Conservation (phyloP, 2,329 filamentous ascomycete species). For the Zasmidium cellare region DNA sequence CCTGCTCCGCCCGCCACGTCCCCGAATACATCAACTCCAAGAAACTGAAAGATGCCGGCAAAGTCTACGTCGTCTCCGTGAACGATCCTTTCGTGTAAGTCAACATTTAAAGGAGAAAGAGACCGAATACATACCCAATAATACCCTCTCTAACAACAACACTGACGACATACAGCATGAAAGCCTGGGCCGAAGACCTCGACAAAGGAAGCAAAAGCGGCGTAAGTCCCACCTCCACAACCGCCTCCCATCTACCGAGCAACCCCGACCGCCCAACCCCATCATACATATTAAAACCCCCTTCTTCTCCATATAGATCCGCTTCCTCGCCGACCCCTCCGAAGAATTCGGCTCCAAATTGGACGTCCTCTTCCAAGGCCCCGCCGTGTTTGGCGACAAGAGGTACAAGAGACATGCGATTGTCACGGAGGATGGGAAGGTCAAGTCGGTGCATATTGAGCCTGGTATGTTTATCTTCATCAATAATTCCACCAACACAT, state of each 20-base stretch:
- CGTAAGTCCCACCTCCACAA: constrained; percentile 56
- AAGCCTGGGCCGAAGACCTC: constrained; percentile 78
- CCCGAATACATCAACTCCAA: constrained; percentile 83
- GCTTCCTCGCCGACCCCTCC: constrained; percentile 82
- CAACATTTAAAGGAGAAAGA: too few relatives aligned
- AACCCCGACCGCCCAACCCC: too few relatives aligned
- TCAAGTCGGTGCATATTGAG: constrained; percentile 79
- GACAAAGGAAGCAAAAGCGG: constrained; percentile 74
- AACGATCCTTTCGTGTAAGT: constrained; percentile 90
- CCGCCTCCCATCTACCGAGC: not conserved
- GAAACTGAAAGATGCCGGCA: constrained; percentile 74
- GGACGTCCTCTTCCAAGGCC: constrained; percentile 78
- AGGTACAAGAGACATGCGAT: constrained; percentile 88
- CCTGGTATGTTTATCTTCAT: too few relatives aligned
- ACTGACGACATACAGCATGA: constrained; percentile 55
- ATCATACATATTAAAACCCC: too few relatives aligned
- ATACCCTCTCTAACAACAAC: constrained; percentile 2
- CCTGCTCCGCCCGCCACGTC: constrained; percentile 70
- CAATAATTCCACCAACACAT: too few relatives aligned
- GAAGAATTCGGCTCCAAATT: constrained; percentile 79
- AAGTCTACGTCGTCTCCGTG: constrained; percentile 86
- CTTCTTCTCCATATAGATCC: constrained; percentile 59
- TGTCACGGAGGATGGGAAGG: constrained; percentile 79
- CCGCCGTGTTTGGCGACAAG: constrained; percentile 75
- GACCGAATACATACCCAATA: not conserved